Base-by-base conservation (phyloP, 2,329 filamentous ascomycete genomes). In the Pseudogymnoascus sp. region DNA sequence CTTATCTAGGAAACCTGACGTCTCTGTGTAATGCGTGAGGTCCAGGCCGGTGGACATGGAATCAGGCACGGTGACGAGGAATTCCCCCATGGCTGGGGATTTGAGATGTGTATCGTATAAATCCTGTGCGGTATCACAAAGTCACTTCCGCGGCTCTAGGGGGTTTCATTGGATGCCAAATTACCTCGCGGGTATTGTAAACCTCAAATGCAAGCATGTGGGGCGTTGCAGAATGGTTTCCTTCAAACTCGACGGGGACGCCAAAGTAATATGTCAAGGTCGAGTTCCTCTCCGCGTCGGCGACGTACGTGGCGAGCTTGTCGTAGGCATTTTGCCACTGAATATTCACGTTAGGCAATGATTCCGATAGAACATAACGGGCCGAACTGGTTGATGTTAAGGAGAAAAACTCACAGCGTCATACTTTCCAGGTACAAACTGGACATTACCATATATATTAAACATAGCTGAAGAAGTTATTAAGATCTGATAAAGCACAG, bases 211-310 rank as follows among this genome's bases (percentile, higher is more conserved):
- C 74, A 46, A 75, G 69, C 73, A 75, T 75, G 60, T 70, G 66
- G 10, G 70, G 70, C 36, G 74, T 73, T 38, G 66, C 67, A 25
- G 68, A 66, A 56, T 71, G 61, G 66, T 75, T 68, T 59, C 73
- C 66, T 12, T 69, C 70, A 66, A 73, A 72, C 65, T 75, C 72
- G 46, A 72, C 62, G 5, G 76, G 76, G 53, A 78, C 73, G 60
- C 76, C 76, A 66, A 79, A 78, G 70, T 78, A 78, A 69, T 78
- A 78, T 1, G 76, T 73, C 66, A 74, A 69, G 0, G 75, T 77
- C 10, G 73, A 74, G 42, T 70, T 71, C 34, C 34, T 36, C 65
- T 77, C 75, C 5, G 71, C 67, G 60, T 61, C 64, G 64, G 62
- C 71, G 64, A 77, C 75, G 59, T 78, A 73, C 31, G 67, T 65